Conservation (phyloP, 768 basidiomycete species). For the Kondoa malvinella region DNA sequence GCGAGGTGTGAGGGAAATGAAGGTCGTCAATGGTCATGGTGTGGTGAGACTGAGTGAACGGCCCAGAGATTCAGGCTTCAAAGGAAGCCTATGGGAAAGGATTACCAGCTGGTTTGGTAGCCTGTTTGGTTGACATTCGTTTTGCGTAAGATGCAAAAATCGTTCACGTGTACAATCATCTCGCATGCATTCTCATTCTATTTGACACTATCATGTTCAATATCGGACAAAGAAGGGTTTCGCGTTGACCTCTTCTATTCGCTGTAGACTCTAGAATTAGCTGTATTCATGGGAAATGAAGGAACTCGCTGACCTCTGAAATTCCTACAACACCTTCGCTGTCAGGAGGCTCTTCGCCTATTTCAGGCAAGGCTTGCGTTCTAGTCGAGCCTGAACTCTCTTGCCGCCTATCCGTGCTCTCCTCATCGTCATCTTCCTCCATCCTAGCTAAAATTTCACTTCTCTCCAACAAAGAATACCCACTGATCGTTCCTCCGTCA, state of each 20-base stretch:
- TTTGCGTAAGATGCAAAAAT: background rate
- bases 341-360: conserved; percentile 32
- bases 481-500: background rate
- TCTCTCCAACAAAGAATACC: background rate
- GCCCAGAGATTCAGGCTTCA: conserved; percentile 9
- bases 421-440: conserved; percentile 26
- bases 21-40: conserved; percentile 14
- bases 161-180: no score
- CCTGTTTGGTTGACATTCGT: background rate
- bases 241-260: conserved; percentile 12
- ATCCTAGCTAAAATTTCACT: background rate
- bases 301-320: conserved; percentile 10
- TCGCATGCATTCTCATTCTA: background rate
- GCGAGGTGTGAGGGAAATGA: background rate
- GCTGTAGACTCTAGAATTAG: background rate
- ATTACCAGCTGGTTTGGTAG: conserved; percentile 12
- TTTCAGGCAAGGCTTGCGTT: no score
- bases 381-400: conserved; percentile 34
- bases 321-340: conserved; percentile 1
- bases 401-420: conserved; percentile 45
- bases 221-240: conserved; percentile 11
- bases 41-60: conserved; percentile 6
- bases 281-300: background rate
- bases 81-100: conserved; percentile 14
- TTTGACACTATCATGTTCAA: conserved; percentile 3